Evolutionary conservation across 768 basidiomycete species (phyloP), one percentile per base, ranked within the genome.

Genomic region (Psilocybe cubensis): DNA sequence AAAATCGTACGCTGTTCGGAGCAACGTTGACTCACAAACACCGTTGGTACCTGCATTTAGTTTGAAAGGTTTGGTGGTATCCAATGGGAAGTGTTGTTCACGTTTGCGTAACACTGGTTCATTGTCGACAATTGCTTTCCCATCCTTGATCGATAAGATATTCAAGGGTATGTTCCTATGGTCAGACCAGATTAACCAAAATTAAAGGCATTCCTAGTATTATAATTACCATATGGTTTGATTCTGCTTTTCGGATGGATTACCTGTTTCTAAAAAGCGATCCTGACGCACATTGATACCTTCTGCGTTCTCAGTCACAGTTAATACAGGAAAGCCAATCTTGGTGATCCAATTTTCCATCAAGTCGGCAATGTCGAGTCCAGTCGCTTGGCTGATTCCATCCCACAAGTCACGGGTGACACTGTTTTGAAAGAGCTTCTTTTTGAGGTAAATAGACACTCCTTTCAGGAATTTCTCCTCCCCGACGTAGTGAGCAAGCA

Each of bases 271-370:
- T 43, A 98, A 77, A 82, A 97, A 98, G 18, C 97, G 83, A 69
- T 97, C 92, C 74, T 98, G 97, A 27, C 87, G 85, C 51, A 98
- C 80, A 55, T 78, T 81, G 64, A 99, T 86, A 9, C 88, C 88
- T 43, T 80, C 83, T 1, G 77, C 70, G 10, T 79, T 82, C 72
- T 98, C 95, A 1, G 85, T 88, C 43, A 98, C 92, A 28, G 86
- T 89, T 53, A 98, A 70, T 23, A 98, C 87, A 1, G 97, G 97
- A 78, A 89, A 98, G 12, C 97, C 97, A 45, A 79, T 78, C 79
- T 93, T 91, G 50, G 85, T 82, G 35, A 94, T 89, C 96, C 96
- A 99, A 68, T 89, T 89, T 57, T 92, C 84, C 92, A 98, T 95
- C 63, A 98, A 79, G 48, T 79, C 79, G 3, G 88, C 79, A 31